These are phyloP conservation scores for Crepidotus variabilis DNA, from an alignment of 768 basidiomycete species.

Conservation along the genomic window DNA sequence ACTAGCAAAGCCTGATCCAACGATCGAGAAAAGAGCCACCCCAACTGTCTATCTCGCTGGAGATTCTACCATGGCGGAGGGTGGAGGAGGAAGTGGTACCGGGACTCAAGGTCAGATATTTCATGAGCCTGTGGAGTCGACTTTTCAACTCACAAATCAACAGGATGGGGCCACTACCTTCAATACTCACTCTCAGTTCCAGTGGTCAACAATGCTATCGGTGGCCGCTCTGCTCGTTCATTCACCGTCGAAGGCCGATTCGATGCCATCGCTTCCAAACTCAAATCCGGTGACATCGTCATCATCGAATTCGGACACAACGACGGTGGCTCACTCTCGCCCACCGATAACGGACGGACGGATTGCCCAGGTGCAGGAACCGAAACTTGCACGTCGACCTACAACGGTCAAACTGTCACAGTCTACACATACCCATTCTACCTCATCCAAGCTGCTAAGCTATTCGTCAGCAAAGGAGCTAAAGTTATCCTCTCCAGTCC, in stretches of 20 bases:
- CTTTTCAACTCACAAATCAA: not conserved
- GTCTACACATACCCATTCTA: constrained; percentile 46
- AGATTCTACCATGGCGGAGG: constrained; percentile 41
- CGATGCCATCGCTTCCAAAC: constrained; percentile 35
- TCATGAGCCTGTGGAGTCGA: not conserved
- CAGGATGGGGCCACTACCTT: constrained; percentile 45
- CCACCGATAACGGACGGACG: constrained; percentile 38
- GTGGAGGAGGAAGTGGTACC: constrained; percentile 34
- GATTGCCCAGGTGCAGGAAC: constrained; percentile 37
- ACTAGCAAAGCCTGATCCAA: not conserved
- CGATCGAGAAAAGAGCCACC: not conserved
- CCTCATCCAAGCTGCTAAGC: constrained; percentile 38
- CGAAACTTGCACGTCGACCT: constrained; percentile 13
- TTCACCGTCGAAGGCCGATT: constrained; percentile 48
- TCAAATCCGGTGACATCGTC: constrained; percentile 36
- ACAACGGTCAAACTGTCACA: constrained; percentile 32
- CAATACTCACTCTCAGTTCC: constrained; percentile 37
- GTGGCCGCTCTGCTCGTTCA: constrained; percentile 41
- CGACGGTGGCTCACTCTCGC: constrained; percentile 30
- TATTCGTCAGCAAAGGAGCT: constrained; percentile 42
- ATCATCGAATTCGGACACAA: constrained; percentile 49
- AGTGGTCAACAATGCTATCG: constrained; percentile 43
- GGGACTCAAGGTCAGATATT: constrained; percentile 22
- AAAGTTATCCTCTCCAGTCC: constrained; percentile 44
- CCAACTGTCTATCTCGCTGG: constrained; percentile 38